A percentile compares a stretch with the other conserved stretches of the same genome.
Evolutionary conservation across 805 yeast species (phyloP).

Genomic region (Saccharomycopsis synnaedendra): DNA sequence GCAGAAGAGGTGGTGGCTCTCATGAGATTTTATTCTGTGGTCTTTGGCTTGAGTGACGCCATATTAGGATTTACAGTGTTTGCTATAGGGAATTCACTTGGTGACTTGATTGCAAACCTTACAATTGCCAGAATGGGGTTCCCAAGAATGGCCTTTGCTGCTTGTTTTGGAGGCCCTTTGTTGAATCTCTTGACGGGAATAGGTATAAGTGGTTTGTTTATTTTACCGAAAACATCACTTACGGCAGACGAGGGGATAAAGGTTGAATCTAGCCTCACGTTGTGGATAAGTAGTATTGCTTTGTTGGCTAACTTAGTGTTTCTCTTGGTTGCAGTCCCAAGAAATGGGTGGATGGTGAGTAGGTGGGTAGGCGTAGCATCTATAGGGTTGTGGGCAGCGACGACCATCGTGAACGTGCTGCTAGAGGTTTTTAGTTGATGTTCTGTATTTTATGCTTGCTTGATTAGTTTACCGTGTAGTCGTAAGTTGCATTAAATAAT

Average conservation of each 20-base stretch:
- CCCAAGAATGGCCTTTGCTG: conserved; percentile 87
- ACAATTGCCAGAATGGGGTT: conserved; percentile 74
- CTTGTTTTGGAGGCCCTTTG: conserved; percentile 91
- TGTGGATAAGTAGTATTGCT: conserved; percentile 19
- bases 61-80: conserved; percentile 79
- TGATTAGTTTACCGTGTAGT: too few relatives aligned
- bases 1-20: conserved; percentile 63
- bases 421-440: conserved; percentile 15
- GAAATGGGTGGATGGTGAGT: conserved; percentile 19
- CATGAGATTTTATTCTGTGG: conserved; percentile 47
- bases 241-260: conserved; percentile 2
- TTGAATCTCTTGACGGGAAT: conserved; percentile 68
- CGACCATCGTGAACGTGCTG: conserved; percentile 19
- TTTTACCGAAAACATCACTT: conserved; percentile 20
- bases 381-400: conserved; percentile 20
- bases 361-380: conserved; percentile 19
- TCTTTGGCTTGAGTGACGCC: conserved; percentile 58
- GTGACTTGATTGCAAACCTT: conserved; percentile 77
- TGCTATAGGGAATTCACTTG: conserved; percentile 87
- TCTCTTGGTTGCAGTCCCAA: conserved; percentile 19
- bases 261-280: conserved; percentile 17
- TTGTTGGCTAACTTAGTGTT: conserved; percentile 18
- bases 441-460: not conserved
- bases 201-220: conserved; percentile 59
- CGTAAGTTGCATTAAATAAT: too few relatives aligned